These are phyloP conservation scores for Phytopythium boreale DNA, from an alignment of 352 stramenopile species.

Conservation along the genomic window DNA sequence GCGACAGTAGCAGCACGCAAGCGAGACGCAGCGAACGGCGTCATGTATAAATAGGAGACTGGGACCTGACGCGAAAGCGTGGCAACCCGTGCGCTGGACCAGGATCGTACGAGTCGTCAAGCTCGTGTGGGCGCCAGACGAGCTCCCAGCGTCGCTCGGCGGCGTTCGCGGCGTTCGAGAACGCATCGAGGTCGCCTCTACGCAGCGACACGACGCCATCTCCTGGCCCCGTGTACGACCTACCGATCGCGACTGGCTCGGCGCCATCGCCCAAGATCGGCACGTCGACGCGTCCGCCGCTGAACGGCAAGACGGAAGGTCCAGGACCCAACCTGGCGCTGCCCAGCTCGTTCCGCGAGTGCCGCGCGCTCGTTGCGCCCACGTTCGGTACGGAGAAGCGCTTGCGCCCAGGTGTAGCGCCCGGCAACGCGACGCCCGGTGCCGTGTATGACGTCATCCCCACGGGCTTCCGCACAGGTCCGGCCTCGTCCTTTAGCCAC, in stretches of 20 bases:
- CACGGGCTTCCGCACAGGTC: slow-evolving; percentile 61
- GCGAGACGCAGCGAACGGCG: not conserved
- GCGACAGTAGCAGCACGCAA: not conserved
- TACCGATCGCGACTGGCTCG: slow-evolving; percentile 43
- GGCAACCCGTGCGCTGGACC: slow-evolving; percentile 60
- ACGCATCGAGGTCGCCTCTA: slow-evolving; percentile 42
- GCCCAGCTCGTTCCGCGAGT: slow-evolving; percentile 47
- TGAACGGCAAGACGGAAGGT: slow-evolving; percentile 50
- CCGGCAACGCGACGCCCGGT: slow-evolving; percentile 35
- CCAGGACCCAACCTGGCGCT: slow-evolving; percentile 67
- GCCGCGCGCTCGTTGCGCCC: slow-evolving; percentile 41
- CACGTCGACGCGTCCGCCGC: slow-evolving; percentile 44
- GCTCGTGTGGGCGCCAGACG: slow-evolving; percentile 57
- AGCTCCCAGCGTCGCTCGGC: slow-evolving; percentile 50
- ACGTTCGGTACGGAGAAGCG: slow-evolving; percentile 73
- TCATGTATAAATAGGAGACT: slow-evolving; percentile 26
- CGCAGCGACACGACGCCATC: slow-evolving; percentile 59
- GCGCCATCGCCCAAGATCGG: slow-evolving; percentile 55
- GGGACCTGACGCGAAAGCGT: slow-evolving; percentile 62
- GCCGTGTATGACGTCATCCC: slow-evolving; percentile 68
- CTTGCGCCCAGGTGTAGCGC: slow-evolving; percentile 21
- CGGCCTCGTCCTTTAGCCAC: slow-evolving; percentile 55
- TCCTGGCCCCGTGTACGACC: slow-evolving; percentile 74
- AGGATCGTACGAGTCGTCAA: slow-evolving; percentile 58
- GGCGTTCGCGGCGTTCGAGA: slow-evolving; percentile 57